These are phyloP conservation scores for Globisporangium spinosum DNA, from an alignment of 352 stramenopile species.

Conservation along the genomic window DNA sequence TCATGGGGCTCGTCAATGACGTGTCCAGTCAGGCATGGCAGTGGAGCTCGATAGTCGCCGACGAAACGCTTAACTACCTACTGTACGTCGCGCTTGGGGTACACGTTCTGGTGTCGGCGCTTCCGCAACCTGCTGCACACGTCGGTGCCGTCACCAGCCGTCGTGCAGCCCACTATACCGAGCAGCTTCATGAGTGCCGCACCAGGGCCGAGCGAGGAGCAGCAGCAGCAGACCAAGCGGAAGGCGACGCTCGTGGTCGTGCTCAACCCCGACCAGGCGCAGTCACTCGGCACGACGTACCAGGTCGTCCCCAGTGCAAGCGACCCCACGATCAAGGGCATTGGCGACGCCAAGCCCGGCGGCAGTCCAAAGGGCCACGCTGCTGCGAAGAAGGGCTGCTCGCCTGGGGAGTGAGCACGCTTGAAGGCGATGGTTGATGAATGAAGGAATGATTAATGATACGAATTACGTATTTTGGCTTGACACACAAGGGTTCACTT, in stretches of 20 bases:
- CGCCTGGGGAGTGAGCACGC: not conserved
- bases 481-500: not conserved
- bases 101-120: slow-evolving; percentile 55
- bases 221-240: slow-evolving; percentile 2
- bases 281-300: slow-evolving; percentile 29
- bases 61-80: slow-evolving; percentile 41
- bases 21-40: slow-evolving; percentile 33
- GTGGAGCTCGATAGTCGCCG: slow-evolving; percentile 26
- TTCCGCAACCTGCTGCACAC: slow-evolving; percentile 48
- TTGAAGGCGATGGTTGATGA: not conserved
- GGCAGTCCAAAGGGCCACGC: not conserved
- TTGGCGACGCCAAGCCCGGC: not conserved
- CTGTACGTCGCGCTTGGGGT: slow-evolving; percentile 45
- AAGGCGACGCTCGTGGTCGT: slow-evolving; percentile 32
- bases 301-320: not conserved
- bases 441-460: not conserved
- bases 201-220: not conserved
- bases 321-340: not conserved
- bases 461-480: not conserved
- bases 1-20: slow-evolving; percentile 42
- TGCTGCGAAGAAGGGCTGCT: not conserved
- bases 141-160: not conserved
- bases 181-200: slow-evolving; percentile 1
- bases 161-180: not conserved
- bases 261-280: slow-evolving; percentile 38